Evolutionary conservation across 768 basidiomycete genomes (phyloP).

Genomic region (Russula compacta): DNA sequence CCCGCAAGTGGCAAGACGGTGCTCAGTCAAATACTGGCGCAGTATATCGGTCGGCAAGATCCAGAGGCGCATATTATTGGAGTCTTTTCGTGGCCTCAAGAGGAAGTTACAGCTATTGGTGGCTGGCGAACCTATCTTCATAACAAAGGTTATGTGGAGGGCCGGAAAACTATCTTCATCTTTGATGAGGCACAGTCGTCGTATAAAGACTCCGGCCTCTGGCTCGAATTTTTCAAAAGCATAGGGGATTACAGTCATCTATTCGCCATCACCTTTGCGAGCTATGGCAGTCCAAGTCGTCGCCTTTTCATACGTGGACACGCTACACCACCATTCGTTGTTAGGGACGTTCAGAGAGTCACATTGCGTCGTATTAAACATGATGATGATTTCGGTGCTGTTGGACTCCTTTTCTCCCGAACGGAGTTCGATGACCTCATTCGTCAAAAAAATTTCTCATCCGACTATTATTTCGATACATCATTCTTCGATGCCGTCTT

Average conservation of each 20-base stretch:
- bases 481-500: not conserved
- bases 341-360: not conserved
- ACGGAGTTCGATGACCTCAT: not conserved
- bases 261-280: not conserved
- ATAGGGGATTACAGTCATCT: rapidly evolving
- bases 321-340: not conserved
- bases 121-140: not conserved
- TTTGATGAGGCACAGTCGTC: not conserved
- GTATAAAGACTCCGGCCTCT: not conserved
- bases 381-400: not conserved
- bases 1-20: not conserved
- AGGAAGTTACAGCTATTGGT: not conserved
- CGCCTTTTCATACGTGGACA: rapidly evolving
- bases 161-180: not conserved
- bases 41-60: not conserved
- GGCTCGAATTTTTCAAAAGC: too few relatives aligned
- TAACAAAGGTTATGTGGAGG: not conserved
- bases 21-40: not conserved
- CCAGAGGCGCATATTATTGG: not conserved
- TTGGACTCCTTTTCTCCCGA: not conserved
- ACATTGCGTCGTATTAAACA: not conserved
- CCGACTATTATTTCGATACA: not conserved
- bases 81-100: not conserved
- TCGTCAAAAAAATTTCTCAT: not conserved
- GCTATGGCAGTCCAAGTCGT: not conserved